These are phyloP conservation scores for Cladosporium velox DNA, from an alignment of 2,329 filamentous ascomycete genomes.

Conservation along the genomic window DNA sequence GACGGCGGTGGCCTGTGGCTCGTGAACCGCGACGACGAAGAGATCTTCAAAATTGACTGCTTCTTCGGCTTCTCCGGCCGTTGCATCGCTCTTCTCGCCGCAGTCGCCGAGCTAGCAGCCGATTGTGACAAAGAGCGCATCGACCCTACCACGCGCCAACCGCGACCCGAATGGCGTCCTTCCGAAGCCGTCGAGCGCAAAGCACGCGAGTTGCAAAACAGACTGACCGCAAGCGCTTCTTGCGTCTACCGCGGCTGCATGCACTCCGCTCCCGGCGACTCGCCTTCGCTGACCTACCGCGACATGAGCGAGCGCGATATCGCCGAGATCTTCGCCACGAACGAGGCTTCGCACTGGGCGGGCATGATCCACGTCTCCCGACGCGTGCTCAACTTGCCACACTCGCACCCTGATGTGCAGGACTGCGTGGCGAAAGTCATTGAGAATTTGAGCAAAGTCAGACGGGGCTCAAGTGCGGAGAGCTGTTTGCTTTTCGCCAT, in stretches of 20 bases:
- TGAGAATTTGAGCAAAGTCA: slow-evolving; percentile 61
- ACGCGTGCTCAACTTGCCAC: slow-evolving; percentile 65
- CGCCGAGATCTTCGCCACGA: slow-evolving; percentile 68
- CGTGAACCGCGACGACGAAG: slow-evolving; percentile 38
- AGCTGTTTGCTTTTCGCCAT: slow-evolving; percentile 76
- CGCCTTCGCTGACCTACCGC: slow-evolving; percentile 37
- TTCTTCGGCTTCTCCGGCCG: slow-evolving; percentile 76
- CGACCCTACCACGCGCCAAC: slow-evolving; percentile 50
- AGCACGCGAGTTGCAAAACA: slow-evolving; percentile 61
- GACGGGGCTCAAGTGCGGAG: slow-evolving; percentile 69
- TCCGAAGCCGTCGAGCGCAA: slow-evolving; percentile 54
- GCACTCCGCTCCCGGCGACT: slow-evolving; percentile 42
- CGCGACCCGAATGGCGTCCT: slow-evolving; percentile 61
- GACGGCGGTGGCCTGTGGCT: slow-evolving; percentile 39
- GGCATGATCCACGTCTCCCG: slow-evolving; percentile 75
- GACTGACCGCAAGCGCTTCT: slow-evolving; percentile 59
- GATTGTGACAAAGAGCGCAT: slow-evolving; percentile 68
- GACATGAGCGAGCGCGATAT: slow-evolving; percentile 58
- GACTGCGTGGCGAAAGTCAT: slow-evolving; percentile 65
- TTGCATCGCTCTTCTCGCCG: slow-evolving; percentile 69
- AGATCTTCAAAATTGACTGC: slow-evolving; percentile 69
- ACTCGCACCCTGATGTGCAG: slow-evolving; percentile 62
- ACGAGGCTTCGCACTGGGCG: slow-evolving; percentile 78
- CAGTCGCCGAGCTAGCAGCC: slow-evolving; percentile 70
- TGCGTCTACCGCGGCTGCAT: slow-evolving; percentile 47